Evolutionary conservation across 345 rosid genomes (phyloP), one percentile per base, ranked within the genome.

Genomic region (Populus tremula): DNA sequence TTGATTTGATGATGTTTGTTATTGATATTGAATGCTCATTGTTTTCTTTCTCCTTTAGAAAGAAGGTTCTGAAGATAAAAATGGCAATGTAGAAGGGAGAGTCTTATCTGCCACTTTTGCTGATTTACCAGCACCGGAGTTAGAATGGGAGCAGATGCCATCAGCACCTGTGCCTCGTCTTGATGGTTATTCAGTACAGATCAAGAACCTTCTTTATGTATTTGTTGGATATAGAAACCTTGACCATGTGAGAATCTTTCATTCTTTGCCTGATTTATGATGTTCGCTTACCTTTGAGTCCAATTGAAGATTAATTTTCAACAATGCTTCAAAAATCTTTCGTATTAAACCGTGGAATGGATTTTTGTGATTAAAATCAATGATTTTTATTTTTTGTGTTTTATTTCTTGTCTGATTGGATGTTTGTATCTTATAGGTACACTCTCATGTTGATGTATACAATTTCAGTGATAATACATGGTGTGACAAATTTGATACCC

Each of bases 121-220:
- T 23, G 97, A 94, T 88, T 76, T 92, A 17, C 87, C 91, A 35
- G 97, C 97, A 21, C 92, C 92, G 20, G 89, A 89, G 11, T 74
- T 90, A 78, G 75, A 90, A 67, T 92, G 98, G 97, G 93, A 92
- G 86, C 76, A 84, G 80, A 85, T 94, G 93, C 82, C 87, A 33
- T 82, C 96, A 18, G 93, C 96, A 66, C 98, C 97, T 0, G 98
- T 92, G 73, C 94, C 97, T 69, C 92, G 97, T 29, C 94, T 94
- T 23, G 97, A 92, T 16, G 98, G 96, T 33, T 87, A 88, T 67
- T 83, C 97, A 0, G 85, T 91, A 33, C 97, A 94, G 85, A 91
- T 91, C 53, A 75, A 87, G 27, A 86, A 91, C 79, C 91, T 88
- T 33, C 81, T 94, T 29, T 92, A 88, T 38, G 98, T 88, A 21